Base-by-base conservation (phyloP, 2,329 filamentous ascomycete species). In the Scedosporium dehoogii region DNA sequence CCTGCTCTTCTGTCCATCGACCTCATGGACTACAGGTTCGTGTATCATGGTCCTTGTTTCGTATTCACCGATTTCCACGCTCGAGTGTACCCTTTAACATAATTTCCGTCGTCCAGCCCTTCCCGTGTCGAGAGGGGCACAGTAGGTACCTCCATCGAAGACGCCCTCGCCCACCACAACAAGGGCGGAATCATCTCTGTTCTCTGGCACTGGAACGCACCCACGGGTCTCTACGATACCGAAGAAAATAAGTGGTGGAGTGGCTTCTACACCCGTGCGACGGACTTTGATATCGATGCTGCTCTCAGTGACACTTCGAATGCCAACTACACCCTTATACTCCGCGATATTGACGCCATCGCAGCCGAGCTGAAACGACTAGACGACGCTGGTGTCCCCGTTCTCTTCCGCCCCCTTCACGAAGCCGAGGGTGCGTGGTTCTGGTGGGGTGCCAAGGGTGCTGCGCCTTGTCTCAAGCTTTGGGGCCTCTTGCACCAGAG, bases 401-500 rank as follows among this genome's bases (percentile, higher is more conserved):
- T 81, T 5, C 72, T 81, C 10, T 81, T 72, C 66, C 70, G 79
- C 1, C 78, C 78, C 4, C 68, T 81, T 29, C 79, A 81, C 68
- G 79, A 81, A 67, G 79, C 79, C 6, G 79, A 81, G 64, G 78
- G 78, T 1, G 72, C 61, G 0, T 81, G 79, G 79, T 81, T 81
- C 71, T 81, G 79, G 78, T 81, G 79, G 79, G 79, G 78, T 6
- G 78, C 78, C 1, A 72, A 78, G 64, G 78, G 78, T 0, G 70
- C 79, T 2, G 78, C 75, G 66, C 70, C 77, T 4, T 72, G 69
- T 64, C 80, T 79, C 70, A 70, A 78, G 66, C 70, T 81, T 4
- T 81, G 71, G 62, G 66, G 67, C 1, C 67, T 81, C 3, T 44
- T 81, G 58, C 79, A 78, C 61, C 72, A 79, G 51, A 72, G 79